A percentile compares a stretch with the other conserved stretches of the same genome.
Conservation (phyloP, 108 stramenopile species). For the Conticribra guillardii region DNA sequence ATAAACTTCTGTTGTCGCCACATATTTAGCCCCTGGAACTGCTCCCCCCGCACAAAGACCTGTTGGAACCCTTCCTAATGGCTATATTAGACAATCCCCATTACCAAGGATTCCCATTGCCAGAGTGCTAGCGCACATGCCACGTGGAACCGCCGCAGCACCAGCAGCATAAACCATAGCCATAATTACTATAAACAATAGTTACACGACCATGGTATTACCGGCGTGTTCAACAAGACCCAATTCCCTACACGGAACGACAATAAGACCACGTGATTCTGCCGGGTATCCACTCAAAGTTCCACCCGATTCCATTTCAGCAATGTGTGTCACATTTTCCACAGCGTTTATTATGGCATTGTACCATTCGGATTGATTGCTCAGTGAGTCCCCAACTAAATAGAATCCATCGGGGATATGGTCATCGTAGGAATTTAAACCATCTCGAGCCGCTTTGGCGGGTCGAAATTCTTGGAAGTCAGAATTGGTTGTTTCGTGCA, state of each 20-base stretch:
- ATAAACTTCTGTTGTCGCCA: constrained; percentile 54
- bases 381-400: constrained; percentile 36
- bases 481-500: constrained; percentile 85
- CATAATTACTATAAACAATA: too few relatives aligned
- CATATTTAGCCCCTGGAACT: constrained; percentile 23
- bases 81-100: too few relatives aligned
- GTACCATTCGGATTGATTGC: constrained; percentile 27
- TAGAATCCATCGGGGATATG: constrained; percentile 68
- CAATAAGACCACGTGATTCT: constrained; percentile 8
- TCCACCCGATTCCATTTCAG: constrained; percentile 12
- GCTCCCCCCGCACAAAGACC: constrained; percentile 50
- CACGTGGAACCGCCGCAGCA: too few relatives aligned
- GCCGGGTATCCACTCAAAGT: constrained; percentile 16
- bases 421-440: constrained; percentile 32
- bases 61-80: too few relatives aligned
- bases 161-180: too few relatives aligned
- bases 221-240: too few relatives aligned
- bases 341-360: constrained; percentile 38
- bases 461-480: constrained; percentile 76
- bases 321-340: constrained; percentile 53
- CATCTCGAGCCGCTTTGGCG: constrained; percentile 65
- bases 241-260: constrained; percentile 5
- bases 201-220: too few relatives aligned
- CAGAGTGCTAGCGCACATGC: too few relatives aligned
- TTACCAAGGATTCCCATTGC: too few relatives aligned